Conservation (phyloP, 129 eudicot species). For the Artemisia argyi region DNA sequence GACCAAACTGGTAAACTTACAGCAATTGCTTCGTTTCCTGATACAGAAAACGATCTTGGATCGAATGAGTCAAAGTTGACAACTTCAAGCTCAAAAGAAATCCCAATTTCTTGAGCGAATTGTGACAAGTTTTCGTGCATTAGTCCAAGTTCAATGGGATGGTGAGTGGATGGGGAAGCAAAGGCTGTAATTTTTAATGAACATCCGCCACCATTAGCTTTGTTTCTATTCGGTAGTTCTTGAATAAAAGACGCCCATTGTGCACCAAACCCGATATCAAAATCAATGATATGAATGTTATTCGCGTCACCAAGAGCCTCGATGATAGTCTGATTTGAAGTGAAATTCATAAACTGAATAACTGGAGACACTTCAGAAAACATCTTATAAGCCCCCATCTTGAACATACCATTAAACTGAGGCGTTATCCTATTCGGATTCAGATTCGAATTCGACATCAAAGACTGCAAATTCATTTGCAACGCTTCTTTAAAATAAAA, state of each 20-base stretch:
- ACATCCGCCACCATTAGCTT: constrained; percentile 25
- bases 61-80: constrained; percentile 63
- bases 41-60: constrained; percentile 40
- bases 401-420: constrained; percentile 53
- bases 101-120: constrained; percentile 54
- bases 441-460: neutral
- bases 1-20: constrained; percentile 70
- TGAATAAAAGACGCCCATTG: constrained; percentile 79
- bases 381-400: constrained; percentile 68
- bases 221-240: constrained; percentile 50
- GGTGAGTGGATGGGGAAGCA: constrained; percentile 72
- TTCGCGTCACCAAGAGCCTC: constrained; percentile 58
- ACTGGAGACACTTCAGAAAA: constrained; percentile 67
- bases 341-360: constrained; percentile 57
- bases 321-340: constrained; percentile 62
- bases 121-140: constrained; percentile 58
- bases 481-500: constrained; percentile 61
- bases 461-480: constrained; percentile 28
- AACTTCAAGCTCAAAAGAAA: constrained; percentile 58
- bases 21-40: constrained; percentile 43
- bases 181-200: constrained; percentile 64
- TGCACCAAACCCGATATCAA: constrained; percentile 76
- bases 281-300: constrained; percentile 62
- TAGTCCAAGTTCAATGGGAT: constrained; percentile 54
- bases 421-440: constrained; percentile 24